A percentile compares a stretch with the other conserved stretches of the same genome.
Conservation (phyloP, 2,329 filamentous ascomycete genomes). For the Orbilia quercus region DNA sequence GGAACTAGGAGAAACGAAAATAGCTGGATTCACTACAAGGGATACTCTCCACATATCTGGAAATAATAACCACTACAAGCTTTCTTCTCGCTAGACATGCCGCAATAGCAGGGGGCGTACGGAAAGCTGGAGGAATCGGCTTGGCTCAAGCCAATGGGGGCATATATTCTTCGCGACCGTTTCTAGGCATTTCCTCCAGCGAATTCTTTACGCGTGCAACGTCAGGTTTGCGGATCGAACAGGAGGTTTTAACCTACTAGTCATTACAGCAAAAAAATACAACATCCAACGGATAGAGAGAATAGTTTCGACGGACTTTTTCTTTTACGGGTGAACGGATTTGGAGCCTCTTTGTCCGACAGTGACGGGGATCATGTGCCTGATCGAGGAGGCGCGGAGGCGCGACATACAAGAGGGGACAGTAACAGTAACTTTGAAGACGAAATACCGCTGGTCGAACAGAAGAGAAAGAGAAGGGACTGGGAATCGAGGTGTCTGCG, state of each 20-base stretch:
- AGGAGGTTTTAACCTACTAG: slow-evolving; percentile 16
- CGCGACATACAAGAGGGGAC: no score
- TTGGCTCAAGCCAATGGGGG: neutral
- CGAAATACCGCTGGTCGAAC: no score
- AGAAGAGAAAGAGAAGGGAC: no score
- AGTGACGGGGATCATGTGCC: neutral
- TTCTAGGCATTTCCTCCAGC: slow-evolving; percentile 8
- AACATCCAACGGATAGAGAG: slow-evolving; percentile 28
- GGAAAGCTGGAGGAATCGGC: neutral
- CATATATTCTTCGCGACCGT: slow-evolving; percentile 1
- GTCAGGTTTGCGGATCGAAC: slow-evolving; percentile 1
- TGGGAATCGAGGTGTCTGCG: no score
- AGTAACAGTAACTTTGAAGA: no score
- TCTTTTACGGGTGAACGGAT: slow-evolving; percentile 26
- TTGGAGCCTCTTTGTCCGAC: slow-evolving; percentile 9
- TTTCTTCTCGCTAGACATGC: neutral
- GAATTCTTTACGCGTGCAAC: slow-evolving; percentile 6
- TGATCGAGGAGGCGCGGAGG: no score
- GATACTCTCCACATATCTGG: slow-evolving; percentile 5
- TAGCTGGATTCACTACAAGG: slow-evolving; percentile 12
- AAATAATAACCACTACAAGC: slow-evolving; percentile 6
- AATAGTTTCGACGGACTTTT: slow-evolving; percentile 31
- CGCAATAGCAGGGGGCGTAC: neutral
- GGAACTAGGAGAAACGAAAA: slow-evolving; percentile 1
- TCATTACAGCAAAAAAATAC: slow-evolving; percentile 32